These are phyloP conservation scores for Trichoderma sp. DNA, from an alignment of 2,329 filamentous ascomycete species.

Conservation along the genomic window DNA sequence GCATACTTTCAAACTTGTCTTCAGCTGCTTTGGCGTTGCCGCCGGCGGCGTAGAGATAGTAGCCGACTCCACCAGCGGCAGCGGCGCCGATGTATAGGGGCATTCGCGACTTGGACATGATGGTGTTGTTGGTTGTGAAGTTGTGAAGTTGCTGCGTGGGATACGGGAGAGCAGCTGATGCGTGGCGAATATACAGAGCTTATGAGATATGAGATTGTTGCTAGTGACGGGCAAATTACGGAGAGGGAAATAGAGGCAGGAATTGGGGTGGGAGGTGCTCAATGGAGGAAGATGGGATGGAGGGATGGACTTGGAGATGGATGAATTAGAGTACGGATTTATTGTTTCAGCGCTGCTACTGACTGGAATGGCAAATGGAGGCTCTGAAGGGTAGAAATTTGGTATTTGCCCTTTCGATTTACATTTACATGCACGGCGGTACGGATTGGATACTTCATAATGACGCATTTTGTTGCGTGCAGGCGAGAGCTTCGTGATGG, in stretches of 20 bases:
- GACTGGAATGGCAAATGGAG: neutral
- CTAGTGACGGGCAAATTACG: neutral
- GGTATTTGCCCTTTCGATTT: neutral
- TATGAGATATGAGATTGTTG: neutral
- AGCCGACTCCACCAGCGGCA: conserved; percentile 68
- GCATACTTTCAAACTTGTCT: conserved; percentile 78
- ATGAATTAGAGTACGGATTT: neutral
- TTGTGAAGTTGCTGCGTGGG: neutral
- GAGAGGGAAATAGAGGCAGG: neutral
- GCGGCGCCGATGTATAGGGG: conserved; percentile 57
- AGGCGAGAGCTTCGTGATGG: conserved; percentile 7
- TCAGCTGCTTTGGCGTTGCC: conserved; percentile 78
- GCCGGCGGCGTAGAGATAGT: conserved; percentile 88
- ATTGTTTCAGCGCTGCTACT: neutral
- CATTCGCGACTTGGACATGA: conserved; percentile 45
- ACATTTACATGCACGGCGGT: neutral
- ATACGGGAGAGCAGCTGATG: neutral
- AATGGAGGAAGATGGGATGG: neutral
- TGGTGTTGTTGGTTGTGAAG: neutral
- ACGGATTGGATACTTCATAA: conserved; percentile 4
- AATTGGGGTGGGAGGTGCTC: neutral
- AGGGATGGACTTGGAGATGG: neutral
- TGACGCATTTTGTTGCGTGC: neutral
- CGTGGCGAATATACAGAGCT: neutral
- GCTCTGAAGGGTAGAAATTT: neutral